phyloP scores from a whole-genome alignment of 495 filamentous ascomycete species.

The Acidomyces sp. region DNA sequence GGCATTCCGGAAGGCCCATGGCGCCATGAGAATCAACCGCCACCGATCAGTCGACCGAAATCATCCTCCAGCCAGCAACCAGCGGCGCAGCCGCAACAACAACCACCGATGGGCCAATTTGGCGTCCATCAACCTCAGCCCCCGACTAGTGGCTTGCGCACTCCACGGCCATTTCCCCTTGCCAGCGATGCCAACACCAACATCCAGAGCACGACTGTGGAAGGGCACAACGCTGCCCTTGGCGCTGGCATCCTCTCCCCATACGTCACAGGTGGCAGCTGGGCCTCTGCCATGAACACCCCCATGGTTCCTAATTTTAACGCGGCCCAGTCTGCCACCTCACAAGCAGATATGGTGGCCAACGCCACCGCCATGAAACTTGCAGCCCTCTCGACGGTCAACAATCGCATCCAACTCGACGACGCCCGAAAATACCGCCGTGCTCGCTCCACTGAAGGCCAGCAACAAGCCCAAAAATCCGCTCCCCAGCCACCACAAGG shows the following conservation, averaged over 20 bases:
- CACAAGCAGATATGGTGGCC: conserved; percentile 93
- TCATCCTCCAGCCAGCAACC: conserved; percentile 74
- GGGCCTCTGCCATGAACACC: conserved; percentile 97
- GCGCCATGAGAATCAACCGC: conserved; percentile 37
- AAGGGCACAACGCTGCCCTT: conserved; percentile 41
- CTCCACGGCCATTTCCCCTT: conserved; percentile 55
- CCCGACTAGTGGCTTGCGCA: conserved; percentile 61
- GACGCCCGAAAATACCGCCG: conserved; percentile 90
- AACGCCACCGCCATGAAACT: conserved; percentile 99
- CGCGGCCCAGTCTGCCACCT: conserved; percentile 37
- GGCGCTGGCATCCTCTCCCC: conserved; percentile 70
- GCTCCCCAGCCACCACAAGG: too few species aligned
- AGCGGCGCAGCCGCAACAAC: conserved; percentile 29
- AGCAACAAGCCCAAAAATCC: conserved; percentile 39
- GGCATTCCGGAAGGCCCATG: conserved; percentile 56
- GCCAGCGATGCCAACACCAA: conserved; percentile 51
- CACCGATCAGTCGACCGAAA: conserved; percentile 65
- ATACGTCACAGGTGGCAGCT: conserved; percentile 77
- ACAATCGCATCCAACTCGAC: conserved; percentile 93
- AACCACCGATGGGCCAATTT: conserved; percentile 98
- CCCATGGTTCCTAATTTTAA: conserved; percentile 85
- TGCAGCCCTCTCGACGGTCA: conserved; percentile 90
- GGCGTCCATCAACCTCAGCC: conserved; percentile 59
- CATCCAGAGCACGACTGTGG: conserved; percentile 72
- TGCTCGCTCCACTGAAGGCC: conserved; percentile 77